Base-by-base conservation (phyloP, 2,329 filamentous ascomycete genomes). In the Monosporascus cannonballus region DNA sequence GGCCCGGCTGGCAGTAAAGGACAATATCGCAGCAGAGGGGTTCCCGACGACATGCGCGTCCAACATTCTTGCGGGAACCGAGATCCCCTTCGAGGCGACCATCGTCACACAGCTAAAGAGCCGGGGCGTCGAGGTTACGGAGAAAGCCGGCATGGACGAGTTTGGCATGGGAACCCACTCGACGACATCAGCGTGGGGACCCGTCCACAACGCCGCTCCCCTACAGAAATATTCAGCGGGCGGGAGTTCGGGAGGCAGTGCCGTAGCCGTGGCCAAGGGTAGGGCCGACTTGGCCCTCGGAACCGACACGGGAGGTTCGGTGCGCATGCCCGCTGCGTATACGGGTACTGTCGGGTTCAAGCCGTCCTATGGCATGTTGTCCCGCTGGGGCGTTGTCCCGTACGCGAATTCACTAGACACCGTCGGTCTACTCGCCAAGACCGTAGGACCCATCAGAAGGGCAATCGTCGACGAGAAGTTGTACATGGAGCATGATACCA, bases 361-460 rank as follows among this genome's bases (percentile, higher is more conserved):
- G 70, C 92, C 92, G 1, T 94, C 89, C 27, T 96, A 96, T 66
- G 92, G 92, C 17, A 80, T 93, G 72, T 70, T 96, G 30, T 95
- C 90, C 45, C 80, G 92, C 54, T 90, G 85, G 76, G 92, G 92
- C 1, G 89, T 96, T 2, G 83, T 96, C 48, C 87, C 90, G 15
- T 96, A 96, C 67, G 92, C 92, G 8, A 96, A 96, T 68, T 96
- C 90, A 2, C 74, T 96, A 8, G 92, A 96, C 66, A 96, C 92
- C 0, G 90, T 96, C 8, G 92, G 92, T 0, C 76, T 96, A 3
- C 61, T 96, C 44, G 84, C 85, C 1, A 72, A 67, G 47, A 74
- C 73, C 3, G 80, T 83, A 1, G 67, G 65, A n/a, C 67, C 65
- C 2, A 77, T 87, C 6, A 72, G 74, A 39, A 65, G 75, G 42